Base-by-base conservation (phyloP, 768 basidiomycete species). In the Lactarius sp. region DNA sequence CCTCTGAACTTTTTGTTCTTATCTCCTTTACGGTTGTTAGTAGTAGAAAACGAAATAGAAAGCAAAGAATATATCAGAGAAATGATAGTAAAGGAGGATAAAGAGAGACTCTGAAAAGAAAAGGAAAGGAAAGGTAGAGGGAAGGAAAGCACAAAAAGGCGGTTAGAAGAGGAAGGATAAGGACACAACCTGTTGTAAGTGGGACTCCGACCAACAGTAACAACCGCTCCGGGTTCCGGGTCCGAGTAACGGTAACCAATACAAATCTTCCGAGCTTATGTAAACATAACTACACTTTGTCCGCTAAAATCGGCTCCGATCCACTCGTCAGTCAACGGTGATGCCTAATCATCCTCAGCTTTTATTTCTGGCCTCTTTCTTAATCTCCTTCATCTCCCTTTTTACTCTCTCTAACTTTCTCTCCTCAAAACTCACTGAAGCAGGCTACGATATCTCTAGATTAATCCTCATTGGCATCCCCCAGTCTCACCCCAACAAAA, bases 391-490 rank as follows among this genome's bases (percentile, higher is more conserved):
- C 65, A 37, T 72, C 37, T 22, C 75, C 60, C 85, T 90, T 74
- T 66, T 83, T 69, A 59, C 76, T 63, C 59, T 77, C 70, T 74
- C 78, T 59, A 75, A 74, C 69, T 77, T 76, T 69, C 51, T 85
- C 64, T 70, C 75, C 66, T 53, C 71, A 20, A 76, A 69, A 61
- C 84, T 90, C 68, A 69, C 70, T 7, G 78, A 76, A 9, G 80
- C 81, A 10, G 86, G 85, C 69, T 85, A 83, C 79, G 76, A 84
- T 75, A 50, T 84, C 61, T 76, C 81, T 33, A 73, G 80, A 20
- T 71, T 89, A 71, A 87, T 88, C 68, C 84, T 89, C 71, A 71
- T 86, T 53, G 87, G 86, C 60, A 77, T 86, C 52, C 76, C 76
- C 61, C 73, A 77, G 54, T 69, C 73, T 49, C 58, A 52, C 42